A percentile compares a stretch with the other conserved stretches of the same genome.
These are phyloP conservation scores for Solanum hybrid DNA, from an alignment of 305 asterid species.

Conservation along the genomic window DNA sequence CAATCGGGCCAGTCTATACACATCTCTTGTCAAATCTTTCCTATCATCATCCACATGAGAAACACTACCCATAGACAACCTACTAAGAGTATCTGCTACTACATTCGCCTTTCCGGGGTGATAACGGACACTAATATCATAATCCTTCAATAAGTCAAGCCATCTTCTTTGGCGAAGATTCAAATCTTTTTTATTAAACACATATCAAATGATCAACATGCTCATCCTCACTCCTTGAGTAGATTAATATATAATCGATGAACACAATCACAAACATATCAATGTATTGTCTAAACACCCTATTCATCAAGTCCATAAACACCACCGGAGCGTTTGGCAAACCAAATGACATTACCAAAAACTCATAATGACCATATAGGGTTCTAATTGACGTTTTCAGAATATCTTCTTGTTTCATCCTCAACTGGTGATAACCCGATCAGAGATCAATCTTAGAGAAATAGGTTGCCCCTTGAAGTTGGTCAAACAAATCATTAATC, in stretches of 20 bases:
- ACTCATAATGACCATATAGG: not conserved
- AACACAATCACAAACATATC: not conserved
- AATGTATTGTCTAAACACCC: not conserved
- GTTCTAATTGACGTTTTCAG: not conserved
- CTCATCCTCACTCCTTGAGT: not conserved
- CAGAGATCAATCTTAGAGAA: not conserved
- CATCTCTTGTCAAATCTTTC: no score
- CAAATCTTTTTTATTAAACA: no score
- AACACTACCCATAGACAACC: no score
- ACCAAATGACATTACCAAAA: not conserved
- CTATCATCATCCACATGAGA: no score
- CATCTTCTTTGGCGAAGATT: no score
- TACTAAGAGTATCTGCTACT: no score
- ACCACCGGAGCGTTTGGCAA: not conserved
- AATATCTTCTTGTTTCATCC: not conserved
- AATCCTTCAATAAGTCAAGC: no score
- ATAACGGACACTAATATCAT: no score
- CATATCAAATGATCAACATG: not conserved
- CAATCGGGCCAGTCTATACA: no score
- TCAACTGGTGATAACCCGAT: not conserved
- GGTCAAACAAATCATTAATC: not conserved
- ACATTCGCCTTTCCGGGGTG: no score
- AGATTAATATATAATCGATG: not conserved
- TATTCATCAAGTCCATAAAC: not conserved
- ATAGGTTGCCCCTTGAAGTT: not conserved